Percentiles rank a stretch among this genome's conserved stretches.
phyloP scores from a whole-genome alignment of 306 rosid genomes.

The Cicer bijugum region DNA sequence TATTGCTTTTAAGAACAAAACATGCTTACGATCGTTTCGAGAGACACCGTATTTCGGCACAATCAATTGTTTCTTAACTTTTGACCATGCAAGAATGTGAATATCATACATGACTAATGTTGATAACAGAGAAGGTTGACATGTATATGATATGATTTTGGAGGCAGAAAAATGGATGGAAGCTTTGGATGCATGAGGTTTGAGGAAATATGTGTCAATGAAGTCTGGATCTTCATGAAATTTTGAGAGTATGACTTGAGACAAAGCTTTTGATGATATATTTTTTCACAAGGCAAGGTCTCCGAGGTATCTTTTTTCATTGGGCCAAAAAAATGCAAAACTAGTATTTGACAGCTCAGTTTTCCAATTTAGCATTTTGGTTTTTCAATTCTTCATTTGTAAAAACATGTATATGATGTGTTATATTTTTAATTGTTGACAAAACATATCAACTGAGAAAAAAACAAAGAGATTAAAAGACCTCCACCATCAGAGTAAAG shows the following conservation, averaged over 20 bases:
- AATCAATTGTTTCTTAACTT: slow-evolving; percentile 44
- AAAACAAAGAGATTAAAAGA: too few relatives aligned
- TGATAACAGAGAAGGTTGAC: slow-evolving; percentile 38
- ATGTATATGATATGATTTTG: slow-evolving; percentile 39
- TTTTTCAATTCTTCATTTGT: not conserved
- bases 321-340: not conserved
- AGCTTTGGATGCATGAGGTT: slow-evolving; percentile 32
- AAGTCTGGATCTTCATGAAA: slow-evolving; percentile 26
- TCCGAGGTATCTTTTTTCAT: not conserved
- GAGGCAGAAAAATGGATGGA: slow-evolving; percentile 25
- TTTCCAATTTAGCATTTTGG: not conserved
- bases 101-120: not conserved
- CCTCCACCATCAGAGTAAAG: too few relatives aligned
- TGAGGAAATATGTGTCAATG: slow-evolving; percentile 18
- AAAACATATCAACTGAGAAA: not conserved
- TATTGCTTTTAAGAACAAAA: slow-evolving; percentile 80
- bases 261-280: not conserved
- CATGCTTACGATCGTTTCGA: slow-evolving; percentile 82
- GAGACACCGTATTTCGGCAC: slow-evolving; percentile 58
- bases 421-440: not conserved
- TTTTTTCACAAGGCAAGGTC: not conserved
- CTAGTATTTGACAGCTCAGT: not conserved
- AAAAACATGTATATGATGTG: not conserved
- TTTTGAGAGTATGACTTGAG: slow-evolving; percentile 6
- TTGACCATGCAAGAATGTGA: slow-evolving; percentile 1